Evolutionary conservation across 768 basidiomycete genomes (phyloP), one percentile per base, ranked within the genome.

Genomic region (Russula compacta): DNA sequence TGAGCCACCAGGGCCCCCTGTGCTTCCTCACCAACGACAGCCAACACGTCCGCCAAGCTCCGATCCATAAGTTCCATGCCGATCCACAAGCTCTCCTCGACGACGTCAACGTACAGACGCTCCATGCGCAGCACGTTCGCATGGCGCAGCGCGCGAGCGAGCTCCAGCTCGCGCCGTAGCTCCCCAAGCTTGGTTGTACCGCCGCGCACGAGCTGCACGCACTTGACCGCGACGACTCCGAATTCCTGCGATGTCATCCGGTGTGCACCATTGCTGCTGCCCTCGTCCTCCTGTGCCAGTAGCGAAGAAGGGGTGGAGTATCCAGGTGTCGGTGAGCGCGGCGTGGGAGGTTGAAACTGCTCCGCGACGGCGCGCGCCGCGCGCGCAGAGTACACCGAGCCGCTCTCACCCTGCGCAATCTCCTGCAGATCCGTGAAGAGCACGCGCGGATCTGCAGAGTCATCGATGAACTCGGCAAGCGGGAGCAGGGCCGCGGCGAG

Each of bases 51-150:
- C 67, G 91, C 91, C 66, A 93, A 74, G 69, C 89, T 91, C 64
- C 89, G 79, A 67, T 91, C 89, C 90, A 93, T 91, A 36, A 92
- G 80, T 71, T 92, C 89, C 91, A 93, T 93, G 64, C 85, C 76
- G 52, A 93, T 85, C 91, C 91, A 93, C 40, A 93, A 72, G 60
- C 83, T 65, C 56, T 76, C 75, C 47, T 72, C 74, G 39, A 76
- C 75, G 4, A 85, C 69, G 66, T 86, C 82, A 33, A 89, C 83
- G 71, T 89, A 89, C 24, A 89, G 72, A 47, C 78, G 82, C 67
- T 89, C 87, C 75, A 88, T 80, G 3, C 77, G 72, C 19, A 92
- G 74, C 7, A 92, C 67, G 71, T 89, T 81, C 61, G 80, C 77
- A 64, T 89, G 83, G 58, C 77, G 71, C 53, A 87, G 52, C 15